A percentile compares a stretch with the other conserved stretches of the same genome.
Evolutionary conservation across 768 basidiomycete species (phyloP).

Genomic region (Xerocomus brunneocitrinus): DNA sequence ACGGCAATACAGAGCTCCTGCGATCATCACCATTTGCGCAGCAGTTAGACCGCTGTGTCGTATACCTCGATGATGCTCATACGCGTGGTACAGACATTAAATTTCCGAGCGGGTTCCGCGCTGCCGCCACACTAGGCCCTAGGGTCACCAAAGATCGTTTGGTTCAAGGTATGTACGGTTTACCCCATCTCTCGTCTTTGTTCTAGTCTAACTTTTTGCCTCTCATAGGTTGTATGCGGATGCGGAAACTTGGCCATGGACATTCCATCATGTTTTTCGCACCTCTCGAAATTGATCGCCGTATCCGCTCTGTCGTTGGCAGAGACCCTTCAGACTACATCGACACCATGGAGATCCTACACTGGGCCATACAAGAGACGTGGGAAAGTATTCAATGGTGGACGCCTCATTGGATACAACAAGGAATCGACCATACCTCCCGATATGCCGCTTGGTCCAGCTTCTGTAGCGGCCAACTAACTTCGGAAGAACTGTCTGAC

Average conservation of each 20-base stretch:
- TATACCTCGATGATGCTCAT: constrained; percentile 16
- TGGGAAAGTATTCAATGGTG: constrained; percentile 37
- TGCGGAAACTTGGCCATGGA: constrained; percentile 44
- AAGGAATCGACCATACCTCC: constrained; percentile 34
- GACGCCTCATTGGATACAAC: constrained; percentile 39
- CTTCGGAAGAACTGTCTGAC: background rate
- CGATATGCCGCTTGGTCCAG: constrained; percentile 22
- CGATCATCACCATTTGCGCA: constrained; percentile 25
- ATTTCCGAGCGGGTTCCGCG: constrained; percentile 10
- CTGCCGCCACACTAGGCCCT: constrained; percentile 13
- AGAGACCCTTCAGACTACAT: constrained; percentile 6
- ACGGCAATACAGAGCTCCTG: constrained; percentile 35
- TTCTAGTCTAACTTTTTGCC: background rate
- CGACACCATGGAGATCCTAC: constrained; percentile 35
- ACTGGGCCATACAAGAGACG: constrained; percentile 43
- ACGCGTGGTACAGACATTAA: constrained; percentile 17
- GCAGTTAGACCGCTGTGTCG: constrained; percentile 4
- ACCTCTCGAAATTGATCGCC: constrained; percentile 38
- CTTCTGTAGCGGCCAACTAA: constrained; percentile 9
- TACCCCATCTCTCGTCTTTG: no score
- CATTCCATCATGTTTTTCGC: constrained; percentile 49
- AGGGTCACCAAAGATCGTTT: constrained; percentile 15
- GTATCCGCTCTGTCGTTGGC: constrained; percentile 29
- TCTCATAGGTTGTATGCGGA: constrained; percentile 49
- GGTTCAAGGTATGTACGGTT: constrained; percentile 6